Conservation (phyloP, 2,329 filamentous ascomycete genomes). For the Scedosporium boydii region DNA sequence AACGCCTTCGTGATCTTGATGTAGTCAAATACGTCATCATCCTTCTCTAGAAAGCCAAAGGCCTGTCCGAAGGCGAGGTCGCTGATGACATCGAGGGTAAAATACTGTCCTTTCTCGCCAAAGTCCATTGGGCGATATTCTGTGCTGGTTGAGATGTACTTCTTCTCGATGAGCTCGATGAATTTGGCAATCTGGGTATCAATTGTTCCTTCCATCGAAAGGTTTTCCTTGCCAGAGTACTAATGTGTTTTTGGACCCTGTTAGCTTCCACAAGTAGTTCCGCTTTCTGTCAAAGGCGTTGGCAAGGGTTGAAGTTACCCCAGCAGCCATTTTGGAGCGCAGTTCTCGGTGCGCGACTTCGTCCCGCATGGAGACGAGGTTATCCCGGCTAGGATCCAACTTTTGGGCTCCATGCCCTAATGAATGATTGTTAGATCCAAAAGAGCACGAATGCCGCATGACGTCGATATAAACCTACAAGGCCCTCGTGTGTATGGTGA, state of each 20-base stretch:
- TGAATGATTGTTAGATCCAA: conserved; percentile 20
- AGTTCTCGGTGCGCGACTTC: conserved; percentile 31
- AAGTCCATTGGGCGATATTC: conserved; percentile 35
- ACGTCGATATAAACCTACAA: conserved; percentile 13
- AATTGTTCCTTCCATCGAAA: conserved; percentile 36
- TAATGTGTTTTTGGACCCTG: not conserved
- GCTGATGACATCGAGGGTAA: conserved; percentile 47
- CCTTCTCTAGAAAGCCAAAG: conserved; percentile 38
- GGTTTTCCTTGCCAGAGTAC: conserved; percentile 33
- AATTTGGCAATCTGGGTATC: conserved; percentile 35
- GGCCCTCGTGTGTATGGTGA: conserved; percentile 22
- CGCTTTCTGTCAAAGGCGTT: not conserved
- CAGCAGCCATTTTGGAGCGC: conserved; percentile 39
- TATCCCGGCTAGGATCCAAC: conserved; percentile 43
- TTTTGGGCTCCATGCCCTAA: conserved; percentile 35
- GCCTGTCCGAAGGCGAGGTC: conserved; percentile 40
- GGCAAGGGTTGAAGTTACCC: conserved; percentile 16
- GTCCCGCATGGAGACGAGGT: conserved; percentile 40
- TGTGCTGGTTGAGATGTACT: conserved; percentile 27
- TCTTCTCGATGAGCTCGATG: conserved; percentile 35
- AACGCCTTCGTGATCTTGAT: conserved; percentile 32
- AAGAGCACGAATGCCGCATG: conserved; percentile 18
- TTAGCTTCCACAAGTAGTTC: not conserved
- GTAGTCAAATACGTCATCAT: conserved; percentile 38
- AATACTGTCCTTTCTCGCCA: conserved; percentile 37